Evolutionary conservation across 78 protist genomes (phyloP).

Genomic region (Monosiga brevicollis): DNA sequence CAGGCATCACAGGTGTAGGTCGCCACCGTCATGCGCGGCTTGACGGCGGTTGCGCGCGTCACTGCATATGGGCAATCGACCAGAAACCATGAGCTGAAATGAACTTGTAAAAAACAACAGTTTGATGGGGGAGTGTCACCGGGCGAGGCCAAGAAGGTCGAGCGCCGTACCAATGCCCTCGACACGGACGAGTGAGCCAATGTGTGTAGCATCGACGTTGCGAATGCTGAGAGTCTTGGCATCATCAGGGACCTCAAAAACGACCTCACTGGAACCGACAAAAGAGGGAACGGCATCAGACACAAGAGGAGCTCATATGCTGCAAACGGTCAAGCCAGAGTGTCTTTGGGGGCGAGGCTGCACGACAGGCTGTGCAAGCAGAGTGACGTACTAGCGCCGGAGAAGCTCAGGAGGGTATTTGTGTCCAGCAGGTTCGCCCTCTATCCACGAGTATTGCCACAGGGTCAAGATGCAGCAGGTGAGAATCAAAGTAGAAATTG

Average conservation of each 20-base stretch:
- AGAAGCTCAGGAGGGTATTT: neutral
- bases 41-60: slow-evolving; percentile 83
- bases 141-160: too few relatives aligned
- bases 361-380: neutral
- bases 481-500: neutral
- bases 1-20: slow-evolving; percentile 94
- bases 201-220: neutral
- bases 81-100: too few relatives aligned
- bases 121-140: too few relatives aligned
- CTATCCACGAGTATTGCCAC: neutral
- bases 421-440: neutral
- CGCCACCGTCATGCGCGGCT: slow-evolving; percentile 80
- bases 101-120: too few relatives aligned
- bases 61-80: slow-evolving; percentile 68
- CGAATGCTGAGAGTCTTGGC: neutral
- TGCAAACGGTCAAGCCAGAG: neutral
- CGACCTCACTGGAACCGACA: neutral
- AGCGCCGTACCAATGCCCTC: neutral
- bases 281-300: neutral
- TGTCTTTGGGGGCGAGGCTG: neutral
- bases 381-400: neutral
- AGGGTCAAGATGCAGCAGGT: neutral
- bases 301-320: too few relatives aligned
- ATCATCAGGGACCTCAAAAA: neutral
- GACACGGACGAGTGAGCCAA: neutral